Conservation (phyloP, 1,284 basidiomycete genomes). For the Pyrrhoderma lamaoense region DNA sequence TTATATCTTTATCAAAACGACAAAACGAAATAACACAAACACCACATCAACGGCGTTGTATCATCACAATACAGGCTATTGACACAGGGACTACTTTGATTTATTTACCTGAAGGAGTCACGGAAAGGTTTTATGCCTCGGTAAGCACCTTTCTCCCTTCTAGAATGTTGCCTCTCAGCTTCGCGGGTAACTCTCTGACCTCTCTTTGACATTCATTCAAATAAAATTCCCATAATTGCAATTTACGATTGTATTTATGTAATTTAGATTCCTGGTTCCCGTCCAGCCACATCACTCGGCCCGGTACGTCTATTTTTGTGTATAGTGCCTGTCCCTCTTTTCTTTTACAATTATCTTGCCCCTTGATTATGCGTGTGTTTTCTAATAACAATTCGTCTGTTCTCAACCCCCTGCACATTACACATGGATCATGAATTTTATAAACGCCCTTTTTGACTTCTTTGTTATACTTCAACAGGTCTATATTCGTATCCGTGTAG, state of each 20-base stretch:
- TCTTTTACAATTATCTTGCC: too few relatives aligned
- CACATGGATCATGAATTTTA: background rate
- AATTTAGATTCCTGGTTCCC: constrained; percentile 42
- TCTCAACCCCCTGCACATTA: background rate
- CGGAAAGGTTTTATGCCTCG: constrained; percentile 34
- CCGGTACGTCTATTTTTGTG: constrained; percentile 28
- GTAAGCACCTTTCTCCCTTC: constrained; percentile 26
- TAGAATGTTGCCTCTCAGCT: too few relatives aligned
- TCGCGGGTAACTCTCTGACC: too few relatives aligned
- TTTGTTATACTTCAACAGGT: too few relatives aligned
- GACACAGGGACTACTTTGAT: constrained; percentile 58
- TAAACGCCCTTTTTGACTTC: too few relatives aligned
- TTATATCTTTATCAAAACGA: background rate
- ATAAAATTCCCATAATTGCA: too few relatives aligned
- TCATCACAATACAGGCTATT: constrained; percentile 36
- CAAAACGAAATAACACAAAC: background rate
- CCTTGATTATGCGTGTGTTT: background rate
- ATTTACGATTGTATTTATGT: too few relatives aligned
- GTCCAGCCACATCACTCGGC: constrained; percentile 35
- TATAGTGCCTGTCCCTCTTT: too few relatives aligned
- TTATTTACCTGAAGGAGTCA: constrained; percentile 39
- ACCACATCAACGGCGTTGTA: background rate
- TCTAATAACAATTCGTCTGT: background rate
- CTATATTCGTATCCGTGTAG: constrained; percentile 49
- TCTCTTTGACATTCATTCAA: too few relatives aligned